phyloP scores from a whole-genome alignment of 179 eudicot species.

The Actinidia arguta region DNA sequence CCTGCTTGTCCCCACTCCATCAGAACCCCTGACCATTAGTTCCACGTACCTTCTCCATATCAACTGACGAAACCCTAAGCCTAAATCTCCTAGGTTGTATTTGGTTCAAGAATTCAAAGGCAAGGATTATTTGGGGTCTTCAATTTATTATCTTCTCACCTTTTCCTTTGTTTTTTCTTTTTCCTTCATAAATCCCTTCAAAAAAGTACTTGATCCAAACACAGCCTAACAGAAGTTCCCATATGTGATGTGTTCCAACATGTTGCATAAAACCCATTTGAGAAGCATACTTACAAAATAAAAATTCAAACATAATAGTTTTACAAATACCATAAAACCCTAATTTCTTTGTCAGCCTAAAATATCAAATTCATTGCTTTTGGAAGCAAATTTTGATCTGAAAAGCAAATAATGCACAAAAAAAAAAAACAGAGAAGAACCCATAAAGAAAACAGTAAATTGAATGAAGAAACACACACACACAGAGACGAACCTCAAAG shows the following conservation, averaged over 20 bases:
- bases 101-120: too few relatives aligned
- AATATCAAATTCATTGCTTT: background rate
- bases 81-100: too few relatives aligned
- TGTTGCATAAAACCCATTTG: background rate
- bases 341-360: background rate
- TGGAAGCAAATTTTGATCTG: background rate
- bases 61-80: too few relatives aligned
- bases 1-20: too few relatives aligned
- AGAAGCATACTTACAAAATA: background rate
- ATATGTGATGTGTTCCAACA: background rate
- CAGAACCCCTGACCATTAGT: too few relatives aligned
- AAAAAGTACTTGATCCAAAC: too few relatives aligned
- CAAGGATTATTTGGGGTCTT: too few relatives aligned
- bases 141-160: too few relatives aligned
- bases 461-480: background rate
- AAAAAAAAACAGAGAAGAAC: background rate
- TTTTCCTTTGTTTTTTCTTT: too few relatives aligned
- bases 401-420: background rate
- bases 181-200: too few relatives aligned
- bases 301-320: too few relatives aligned
- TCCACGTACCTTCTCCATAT: too few relatives aligned
- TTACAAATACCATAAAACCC: background rate
- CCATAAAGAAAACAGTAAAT: conserved; percentile 1
- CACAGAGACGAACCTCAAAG: conserved; percentile 54
- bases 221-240: background rate